Evolutionary conservation across 2,329 filamentous ascomycete genomes (phyloP).

Genomic region (Trichoderma sp.): DNA sequence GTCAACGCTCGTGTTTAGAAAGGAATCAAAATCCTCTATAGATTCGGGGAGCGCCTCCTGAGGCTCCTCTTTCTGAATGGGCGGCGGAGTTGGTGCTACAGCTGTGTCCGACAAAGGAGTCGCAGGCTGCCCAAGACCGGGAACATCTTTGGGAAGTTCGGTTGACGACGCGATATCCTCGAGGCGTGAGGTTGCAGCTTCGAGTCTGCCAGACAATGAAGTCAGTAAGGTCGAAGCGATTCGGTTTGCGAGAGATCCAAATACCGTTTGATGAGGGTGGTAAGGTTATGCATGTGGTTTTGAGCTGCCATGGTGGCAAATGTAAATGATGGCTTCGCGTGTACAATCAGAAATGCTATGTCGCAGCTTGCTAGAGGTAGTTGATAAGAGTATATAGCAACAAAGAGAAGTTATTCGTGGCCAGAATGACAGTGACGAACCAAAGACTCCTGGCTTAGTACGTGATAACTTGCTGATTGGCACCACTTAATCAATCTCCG

Average conservation of each 20-base stretch:
- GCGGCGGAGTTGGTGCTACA: constrained; percentile 35
- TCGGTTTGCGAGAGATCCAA: neutral
- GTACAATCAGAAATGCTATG: neutral
- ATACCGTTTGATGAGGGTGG: constrained; percentile 97
- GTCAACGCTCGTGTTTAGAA: constrained; percentile 71
- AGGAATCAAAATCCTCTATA: constrained; percentile 83
- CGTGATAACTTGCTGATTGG: constrained; percentile 12
- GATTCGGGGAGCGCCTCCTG: constrained; percentile 65
- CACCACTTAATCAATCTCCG: neutral
- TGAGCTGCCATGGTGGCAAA: constrained; percentile 57
- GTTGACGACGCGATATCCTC: constrained; percentile 90
- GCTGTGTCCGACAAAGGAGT: constrained; percentile 33
- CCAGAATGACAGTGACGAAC: constrained; percentile 12
- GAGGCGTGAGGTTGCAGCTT: constrained; percentile 91
- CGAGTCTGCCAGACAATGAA: constrained; percentile 63
- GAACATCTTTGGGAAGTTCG: constrained; percentile 54
- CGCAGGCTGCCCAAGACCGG: constrained; percentile 42
- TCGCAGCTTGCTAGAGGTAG: neutral
- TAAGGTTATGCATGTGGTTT: constrained; percentile 92
- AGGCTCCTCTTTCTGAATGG: constrained; percentile 37
- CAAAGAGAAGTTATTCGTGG: constrained; percentile 12
- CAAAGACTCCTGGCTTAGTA: constrained; percentile 1
- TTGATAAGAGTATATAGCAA: neutral
- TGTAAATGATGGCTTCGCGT: neutral
- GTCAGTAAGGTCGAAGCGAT: constrained; percentile 40